Evolutionary conservation across 2,329 filamentous ascomycete species (phyloP), one percentile per base, ranked within the genome.

Genomic region (Achaetomium macrosporum): DNA sequence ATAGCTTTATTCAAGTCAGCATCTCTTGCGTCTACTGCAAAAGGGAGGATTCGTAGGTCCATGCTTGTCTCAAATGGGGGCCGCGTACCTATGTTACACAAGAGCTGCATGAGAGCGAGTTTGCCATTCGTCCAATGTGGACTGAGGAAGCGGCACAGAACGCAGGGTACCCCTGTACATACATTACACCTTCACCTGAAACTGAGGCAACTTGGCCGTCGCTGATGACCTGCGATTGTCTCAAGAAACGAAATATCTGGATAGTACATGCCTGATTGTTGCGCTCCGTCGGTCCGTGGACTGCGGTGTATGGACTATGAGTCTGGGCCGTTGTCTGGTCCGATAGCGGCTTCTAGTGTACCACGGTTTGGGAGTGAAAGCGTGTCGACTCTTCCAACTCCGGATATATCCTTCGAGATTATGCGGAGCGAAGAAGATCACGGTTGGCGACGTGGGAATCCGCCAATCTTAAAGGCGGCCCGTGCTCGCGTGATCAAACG

Each of bases 101-200:
- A 7, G 7, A 25, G 25, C 25, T 25, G 25, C 4, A 25, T 25
- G 25, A 25, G 25, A 25, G 7, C 4, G 25, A 25, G 25, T 4
- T 15, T 15, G 11, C 10, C 10, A 12, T 35, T 11, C 10, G 33
- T 35, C 37, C 30, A 29, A 17, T 19, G 15, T 29, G 29, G 15
- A 25, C 42, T 15, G 35, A 37, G 33, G 44, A 48, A 45, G 44
- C 44, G 50, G 50, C 50, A 39, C 50, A 41, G 40, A 3, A 43
- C 2, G 42, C 12, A 20, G 10, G n/a, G n/a, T n/a, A n/a, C n/a
- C n/a, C n/a, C n/a, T n/a, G n/a, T n/a, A n/a, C n/a, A n/a, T n/a
- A 25, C 11, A 19, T 13, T 41, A 13, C 15, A 25, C 12, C 7
- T 31, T 12, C 19, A 52, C 44, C 43, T 52, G 43, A 53, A 53